Percentiles rank a stretch among this genome's conserved stretches.
These are phyloP conservation scores for Corrigiola litoralis DNA, from an alignment of 179 eudicot species.

Conservation along the genomic window DNA sequence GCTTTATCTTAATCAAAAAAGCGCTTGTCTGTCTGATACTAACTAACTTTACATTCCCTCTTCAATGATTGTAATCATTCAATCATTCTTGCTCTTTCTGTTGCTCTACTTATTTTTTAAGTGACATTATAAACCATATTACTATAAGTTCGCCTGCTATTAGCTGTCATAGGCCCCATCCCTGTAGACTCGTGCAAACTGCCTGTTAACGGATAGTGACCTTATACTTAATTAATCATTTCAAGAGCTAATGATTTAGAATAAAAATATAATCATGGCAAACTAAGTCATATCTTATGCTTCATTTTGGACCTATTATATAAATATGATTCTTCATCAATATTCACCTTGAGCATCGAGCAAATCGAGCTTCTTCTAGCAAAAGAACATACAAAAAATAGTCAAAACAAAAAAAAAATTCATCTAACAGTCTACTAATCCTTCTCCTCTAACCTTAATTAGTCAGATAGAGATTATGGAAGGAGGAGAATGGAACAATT, in stretches of 20 bases:
- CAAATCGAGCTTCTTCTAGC: background rate
- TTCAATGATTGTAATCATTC: conserved; percentile 17
- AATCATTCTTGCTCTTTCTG: background rate
- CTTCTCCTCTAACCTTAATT: background rate
- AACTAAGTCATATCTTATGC: conserved; percentile 21
- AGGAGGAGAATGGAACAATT: conserved; percentile 61
- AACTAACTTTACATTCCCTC: background rate
- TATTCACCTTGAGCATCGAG: background rate
- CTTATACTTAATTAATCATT: conserved; percentile 8
- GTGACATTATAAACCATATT: background rate
- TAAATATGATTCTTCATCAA: conserved; percentile 1
- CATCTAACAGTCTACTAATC: background rate
- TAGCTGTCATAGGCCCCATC: conserved; percentile 23
- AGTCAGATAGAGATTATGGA: conserved; percentile 14
- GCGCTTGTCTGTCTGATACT: conserved; percentile 12
- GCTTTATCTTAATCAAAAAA: background rate
- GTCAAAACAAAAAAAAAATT: background rate
- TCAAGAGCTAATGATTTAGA: conserved; percentile 22
- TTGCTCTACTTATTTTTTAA: no score
- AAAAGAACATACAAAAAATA: background rate
- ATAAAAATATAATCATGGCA: conserved; percentile 2
- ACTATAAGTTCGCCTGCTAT: conserved; percentile 7
- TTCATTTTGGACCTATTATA: conserved; percentile 1
- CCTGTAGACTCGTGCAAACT: conserved; percentile 18
- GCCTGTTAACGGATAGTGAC: conserved; percentile 24